Percentiles rank a stretch among this genome's conserved stretches.
Conservation (phyloP, 306 rosid genomes). For the Macrotyloma uniflorum region DNA sequence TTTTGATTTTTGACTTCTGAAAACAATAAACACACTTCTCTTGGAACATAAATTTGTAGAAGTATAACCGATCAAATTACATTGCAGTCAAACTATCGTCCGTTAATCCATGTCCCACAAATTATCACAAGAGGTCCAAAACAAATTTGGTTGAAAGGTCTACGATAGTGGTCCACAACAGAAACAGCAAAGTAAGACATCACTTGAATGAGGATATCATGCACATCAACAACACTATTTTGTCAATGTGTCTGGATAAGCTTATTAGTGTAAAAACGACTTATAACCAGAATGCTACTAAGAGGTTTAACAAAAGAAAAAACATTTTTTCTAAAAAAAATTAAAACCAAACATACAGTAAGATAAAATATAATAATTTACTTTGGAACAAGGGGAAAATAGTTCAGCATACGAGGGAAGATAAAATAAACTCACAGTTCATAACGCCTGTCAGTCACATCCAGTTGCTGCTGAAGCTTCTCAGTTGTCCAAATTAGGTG, state of each 20-base stretch:
- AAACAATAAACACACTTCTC: neutral
- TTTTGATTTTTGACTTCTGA: neutral
- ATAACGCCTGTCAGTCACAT: conserved; percentile 71
- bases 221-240: neutral
- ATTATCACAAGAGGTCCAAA: neutral
- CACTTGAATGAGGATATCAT: neutral
- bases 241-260: neutral
- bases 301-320: neutral
- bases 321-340: neutral
- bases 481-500: conserved; percentile 71
- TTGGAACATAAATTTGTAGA: neutral
- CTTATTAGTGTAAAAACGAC: conserved; percentile 2
- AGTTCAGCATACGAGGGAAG: neutral
- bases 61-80: conserved; percentile 10
- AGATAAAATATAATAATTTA: conserved; percentile 16
- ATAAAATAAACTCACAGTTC: conserved; percentile 56
- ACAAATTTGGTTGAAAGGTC: neutral
- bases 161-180: neutral
- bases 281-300: neutral
- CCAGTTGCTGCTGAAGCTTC: conserved; percentile 82
- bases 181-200: conserved; percentile 10
- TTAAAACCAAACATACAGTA: neutral
- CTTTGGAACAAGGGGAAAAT: neutral
- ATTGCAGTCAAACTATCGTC: neutral
- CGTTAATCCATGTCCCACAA: conserved; percentile 8